Conservation (phyloP, 2,329 filamentous ascomycete genomes). For the Aspergillus glaucus region DNA sequence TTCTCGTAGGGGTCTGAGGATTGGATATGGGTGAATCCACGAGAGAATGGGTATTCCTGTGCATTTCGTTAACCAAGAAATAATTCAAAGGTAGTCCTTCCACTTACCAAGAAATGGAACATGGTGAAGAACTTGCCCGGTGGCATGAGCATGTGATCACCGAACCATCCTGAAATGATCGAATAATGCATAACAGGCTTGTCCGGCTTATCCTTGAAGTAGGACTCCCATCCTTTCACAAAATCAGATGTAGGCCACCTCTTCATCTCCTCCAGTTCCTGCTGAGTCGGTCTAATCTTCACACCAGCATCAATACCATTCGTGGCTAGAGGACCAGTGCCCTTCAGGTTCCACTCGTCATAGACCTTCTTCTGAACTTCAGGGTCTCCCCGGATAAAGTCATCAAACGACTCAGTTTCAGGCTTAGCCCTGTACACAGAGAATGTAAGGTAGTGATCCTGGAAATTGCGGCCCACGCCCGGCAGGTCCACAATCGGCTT, state of each 20-base stretch:
- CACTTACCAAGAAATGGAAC: constrained; percentile 63
- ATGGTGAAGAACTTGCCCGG: constrained; percentile 76
- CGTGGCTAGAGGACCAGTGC: constrained; percentile 69
- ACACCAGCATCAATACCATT: constrained; percentile 77
- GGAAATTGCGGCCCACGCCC: constrained; percentile 69
- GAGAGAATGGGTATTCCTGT: constrained; percentile 65
- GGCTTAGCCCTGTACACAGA: constrained; percentile 67
- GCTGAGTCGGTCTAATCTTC: constrained; percentile 64
- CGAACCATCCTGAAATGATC: constrained; percentile 59
- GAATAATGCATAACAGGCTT: constrained; percentile 85
- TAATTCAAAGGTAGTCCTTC: background rate
- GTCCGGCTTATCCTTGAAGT: constrained; percentile 78
- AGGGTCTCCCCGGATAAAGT: constrained; percentile 69
- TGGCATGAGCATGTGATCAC: constrained; percentile 55
- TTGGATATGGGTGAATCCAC: constrained; percentile 64
- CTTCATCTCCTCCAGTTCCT: constrained; percentile 64
- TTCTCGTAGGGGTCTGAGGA: constrained; percentile 66
- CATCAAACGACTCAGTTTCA: constrained; percentile 70
- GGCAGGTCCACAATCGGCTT: constrained; percentile 65
- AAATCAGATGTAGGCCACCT: constrained; percentile 70
- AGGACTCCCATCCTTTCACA: constrained; percentile 63
- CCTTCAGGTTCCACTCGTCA: constrained; percentile 72
- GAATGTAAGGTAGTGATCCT: constrained; percentile 69
- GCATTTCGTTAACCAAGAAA: background rate
- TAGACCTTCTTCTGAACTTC: constrained; percentile 67